Conservation (phyloP, 768 basidiomycete species). For the Russula ochroleuca region DNA sequence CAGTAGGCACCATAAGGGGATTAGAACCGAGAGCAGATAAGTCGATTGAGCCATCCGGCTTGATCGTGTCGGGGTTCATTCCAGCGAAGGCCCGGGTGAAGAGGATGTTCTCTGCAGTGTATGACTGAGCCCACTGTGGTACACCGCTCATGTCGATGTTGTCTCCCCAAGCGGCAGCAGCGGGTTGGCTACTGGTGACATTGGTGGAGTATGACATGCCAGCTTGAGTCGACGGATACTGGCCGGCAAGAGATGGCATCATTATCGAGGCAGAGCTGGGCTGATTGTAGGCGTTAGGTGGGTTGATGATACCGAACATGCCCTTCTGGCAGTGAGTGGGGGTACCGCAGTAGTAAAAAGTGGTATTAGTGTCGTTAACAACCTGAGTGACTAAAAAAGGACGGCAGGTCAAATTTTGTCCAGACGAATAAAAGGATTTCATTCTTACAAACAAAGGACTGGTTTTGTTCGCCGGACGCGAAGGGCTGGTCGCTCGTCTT, state of each 20-base stretch:
- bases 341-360: slow-evolving; percentile 70
- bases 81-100: slow-evolving; percentile 44
- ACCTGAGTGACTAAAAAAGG: slow-evolving; percentile 50
- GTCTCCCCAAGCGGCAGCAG: slow-evolving; percentile 56
- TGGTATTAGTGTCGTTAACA: slow-evolving; percentile 69
- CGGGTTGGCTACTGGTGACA: slow-evolving; percentile 44
- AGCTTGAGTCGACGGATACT: slow-evolving; percentile 49
- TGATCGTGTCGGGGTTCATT: slow-evolving; percentile 50
- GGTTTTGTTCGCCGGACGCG: slow-evolving; percentile 60
- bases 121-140: slow-evolving; percentile 50
- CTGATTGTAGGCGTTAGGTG: slow-evolving; percentile 45
- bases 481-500: slow-evolving; percentile 56
- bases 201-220: slow-evolving; percentile 50
- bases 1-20: slow-evolving; percentile 57
- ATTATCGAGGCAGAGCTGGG: slow-evolving; percentile 48
- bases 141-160: slow-evolving; percentile 55
- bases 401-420: slow-evolving; percentile 27
- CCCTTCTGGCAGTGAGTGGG: slow-evolving; percentile 73
- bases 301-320: slow-evolving; percentile 82
- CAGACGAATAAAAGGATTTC: neutral
- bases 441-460: slow-evolving; percentile 53
- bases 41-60: slow-evolving; percentile 49
- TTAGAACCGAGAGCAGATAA: slow-evolving; percentile 41
- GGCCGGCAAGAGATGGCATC: slow-evolving; percentile 43
- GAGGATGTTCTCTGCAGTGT: slow-evolving; percentile 55